Evolutionary conservation across 805 yeast genomes (phyloP), one percentile per base, ranked within the genome.

Genomic region (Teunomyces gatunensis): DNA sequence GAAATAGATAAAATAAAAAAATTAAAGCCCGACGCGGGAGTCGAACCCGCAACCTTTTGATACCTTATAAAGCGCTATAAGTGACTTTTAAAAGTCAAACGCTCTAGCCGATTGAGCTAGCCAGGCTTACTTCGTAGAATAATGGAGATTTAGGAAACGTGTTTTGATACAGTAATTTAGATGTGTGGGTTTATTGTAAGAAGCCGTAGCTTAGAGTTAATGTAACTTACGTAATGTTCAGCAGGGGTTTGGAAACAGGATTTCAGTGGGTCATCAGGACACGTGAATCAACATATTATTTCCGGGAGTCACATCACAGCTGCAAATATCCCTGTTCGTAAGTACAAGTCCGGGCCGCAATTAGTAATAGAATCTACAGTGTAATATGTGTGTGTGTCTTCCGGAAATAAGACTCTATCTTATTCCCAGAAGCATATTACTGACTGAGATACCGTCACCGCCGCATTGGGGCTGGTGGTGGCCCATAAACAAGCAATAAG

Each of bases 41-140:
- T 42, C 45, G 45, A 42, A 42, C 45, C 45, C 45, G 45, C 45
- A 42, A 42, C 45, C 45, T 42, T 42, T 32, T 42, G 45, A 42
- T 42, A 27, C 32, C 45, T 41, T 30, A 29, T 41, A 18, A 41
- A 41, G 28, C 27, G 36, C 29, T 42, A 25, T 36, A 21, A 36
- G 40, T 36, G 40, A 36, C 40, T 37, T 17, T 21, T 42, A 42
- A 42, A 34, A 42, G 45, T 42, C 45, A 42, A 32, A 42, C 45
- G 45, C 45, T 42, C 45, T 42, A 42, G 39, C 45, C 39, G 40
- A 42, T 42, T 42, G 45, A 42, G 45, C 45, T 42, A 42, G 39
- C 45, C 45, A 42, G 45, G 45, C 45, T 37, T 37, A 29, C 40
- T 37, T 37, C 6, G n/a, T 13, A 4, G 18, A 12, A 6, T 1